Evolutionary conservation across 306 rosid species (phyloP), one percentile per base, ranked within the genome.

Genomic region (Fagus crenata): DNA sequence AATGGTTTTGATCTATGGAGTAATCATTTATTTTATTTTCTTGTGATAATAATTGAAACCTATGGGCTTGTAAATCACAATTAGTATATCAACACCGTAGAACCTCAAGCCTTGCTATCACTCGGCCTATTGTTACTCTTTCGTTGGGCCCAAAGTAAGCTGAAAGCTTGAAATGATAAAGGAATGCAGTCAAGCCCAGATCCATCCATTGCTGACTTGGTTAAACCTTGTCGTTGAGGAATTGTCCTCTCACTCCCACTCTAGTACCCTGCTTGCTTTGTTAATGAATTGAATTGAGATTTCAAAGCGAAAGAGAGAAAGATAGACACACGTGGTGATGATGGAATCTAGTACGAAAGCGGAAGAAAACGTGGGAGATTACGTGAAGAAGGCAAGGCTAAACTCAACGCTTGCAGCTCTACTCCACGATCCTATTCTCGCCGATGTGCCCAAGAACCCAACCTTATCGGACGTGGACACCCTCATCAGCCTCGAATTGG

Each of bases 401-500:
- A 83, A 87, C 53, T 89, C 96, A 5, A 74, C 85, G 75, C 91
- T 92, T 58, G 51, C 78, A 42, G 51, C 81, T 36, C 80, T 84
- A 69, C 73, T 85, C 7, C 72, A 84, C 3, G 96, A 95, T 84
- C 96, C 98, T 17, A 32, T 90, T 67, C 98, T 92, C 0, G 53
- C 85, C 46, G 97, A 92, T 79, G 91, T 89, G 58, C 91, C 95
- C 2, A 87, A 82, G 71, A 90, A 89, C 7, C 97, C 96, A 4
- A 83, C 90, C 0, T 78, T 90, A 71, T 83, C 84, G 8, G 95
- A 94, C 69, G 98, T 88, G 31, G 97, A 92, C 76, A 86, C 90
- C 37, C 93, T 95, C 82, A 80, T 95, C 78, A 87, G 85, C 85
- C 92, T 89, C 70, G 97, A 90, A 41, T 42, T 90, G 75, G 98